Base-by-base conservation (phyloP, 2,329 filamentous ascomycete species). In the Penicillium sumatraense region DNA sequence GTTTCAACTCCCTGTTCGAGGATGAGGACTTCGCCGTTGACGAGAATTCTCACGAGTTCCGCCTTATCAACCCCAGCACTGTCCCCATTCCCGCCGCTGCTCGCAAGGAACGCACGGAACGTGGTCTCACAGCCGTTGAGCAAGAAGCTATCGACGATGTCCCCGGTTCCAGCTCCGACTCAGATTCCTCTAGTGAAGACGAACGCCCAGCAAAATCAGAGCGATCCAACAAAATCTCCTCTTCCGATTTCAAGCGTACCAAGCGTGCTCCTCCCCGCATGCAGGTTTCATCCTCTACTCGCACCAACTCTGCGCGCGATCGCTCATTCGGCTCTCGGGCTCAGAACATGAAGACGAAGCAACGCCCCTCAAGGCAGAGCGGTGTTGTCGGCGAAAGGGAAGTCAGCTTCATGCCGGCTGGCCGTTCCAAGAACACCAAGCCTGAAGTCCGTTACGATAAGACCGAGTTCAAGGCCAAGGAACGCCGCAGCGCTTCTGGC, bases 1-100 rank as follows among this genome's bases (percentile, higher is more conserved):
- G 95, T 80, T 98, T 99, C 83, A 84, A 84, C 63, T 86, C 87
- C 64, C 78, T 99, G 58, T 99, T 98, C 78, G 88, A 97, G 70
- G 91, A 98, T 72, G 89, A 93, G 66, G 93, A 96, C 54, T 98
- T 96, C 74, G 85, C 85, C 66, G 90, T 99, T 56, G 93, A 99
- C 72, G 95, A 99, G 77, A 88, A 79, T 35, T 96, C 89, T 60
- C 83, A 86, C 67, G 93, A 98, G 73, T 99, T 96, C 80, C 85
- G 87, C 56, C 83, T 88, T 42, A 86, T 96, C 75, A 99, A 99
- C 71, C 91, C 95, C 4, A 96, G 91, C 74, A 95, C 91, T 7
- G 84, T 79, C 29, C 63, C 68, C 6, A 64, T 66, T 14, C 49
- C 68, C 6, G 54, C 68, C 4, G 46, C 40, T n/a, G 40, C 11